Evolutionary conservation across 225 moss, liverwort and hornwort genomes (phyloP).

Genomic region (Pseudisothecium myosuroides): DNA sequence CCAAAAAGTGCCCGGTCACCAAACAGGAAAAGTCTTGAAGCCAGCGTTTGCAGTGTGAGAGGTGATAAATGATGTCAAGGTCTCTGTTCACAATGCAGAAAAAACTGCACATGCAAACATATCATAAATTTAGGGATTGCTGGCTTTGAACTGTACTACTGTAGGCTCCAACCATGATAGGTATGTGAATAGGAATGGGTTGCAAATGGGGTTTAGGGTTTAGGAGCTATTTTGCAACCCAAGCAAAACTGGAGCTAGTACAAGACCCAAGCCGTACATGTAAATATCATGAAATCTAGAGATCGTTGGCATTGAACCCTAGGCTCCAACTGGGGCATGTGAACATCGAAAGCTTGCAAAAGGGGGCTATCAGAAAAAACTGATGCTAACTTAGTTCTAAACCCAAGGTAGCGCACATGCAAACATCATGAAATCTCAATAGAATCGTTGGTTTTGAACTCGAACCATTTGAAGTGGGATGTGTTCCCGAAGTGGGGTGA

Average conservation of each 20-base stretch:
- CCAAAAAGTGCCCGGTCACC: not conserved
- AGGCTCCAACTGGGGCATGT: not conserved
- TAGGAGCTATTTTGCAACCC: not conserved
- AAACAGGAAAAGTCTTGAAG: not conserved
- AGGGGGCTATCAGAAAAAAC: not conserved
- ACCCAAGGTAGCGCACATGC: too few species aligned
- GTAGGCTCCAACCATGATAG: not conserved
- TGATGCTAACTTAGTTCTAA: not conserved
- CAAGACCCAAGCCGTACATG: not conserved
- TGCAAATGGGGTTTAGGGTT: not conserved
- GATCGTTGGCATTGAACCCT: not conserved
- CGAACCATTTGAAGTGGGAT: not conserved
- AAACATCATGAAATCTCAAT: not conserved
- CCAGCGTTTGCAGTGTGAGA: not conserved
- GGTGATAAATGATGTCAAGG: not conserved
- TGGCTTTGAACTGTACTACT: not conserved
- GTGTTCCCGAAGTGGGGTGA: not conserved
- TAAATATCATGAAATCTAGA: not conserved
- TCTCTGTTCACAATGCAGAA: not conserved
- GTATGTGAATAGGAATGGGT: not conserved
- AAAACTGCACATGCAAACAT: not conserved
- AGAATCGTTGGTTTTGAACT: not conserved
- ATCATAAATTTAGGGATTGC: not conserved
- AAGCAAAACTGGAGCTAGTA: not conserved
- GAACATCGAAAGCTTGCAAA: not conserved